These are phyloP conservation scores for Lentinula sp. DNA, from an alignment of 768 basidiomycete species.

Conservation along the genomic window DNA sequence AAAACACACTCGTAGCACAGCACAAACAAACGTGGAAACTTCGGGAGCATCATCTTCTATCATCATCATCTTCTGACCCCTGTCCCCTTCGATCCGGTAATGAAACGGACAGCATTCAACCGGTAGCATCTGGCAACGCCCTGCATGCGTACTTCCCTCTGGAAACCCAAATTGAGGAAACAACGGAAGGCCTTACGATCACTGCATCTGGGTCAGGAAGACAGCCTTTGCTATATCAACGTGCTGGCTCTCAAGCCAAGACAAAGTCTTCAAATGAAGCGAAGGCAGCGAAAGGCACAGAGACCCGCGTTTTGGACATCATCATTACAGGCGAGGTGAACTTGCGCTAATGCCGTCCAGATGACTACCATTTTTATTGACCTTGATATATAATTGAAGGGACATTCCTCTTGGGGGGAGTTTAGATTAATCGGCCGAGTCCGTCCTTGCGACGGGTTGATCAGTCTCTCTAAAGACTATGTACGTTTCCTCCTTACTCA, in stretches of 20 bases:
- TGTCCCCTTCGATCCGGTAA: not conserved
- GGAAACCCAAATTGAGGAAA: constrained; percentile 44
- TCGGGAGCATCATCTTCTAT: constrained; percentile 61
- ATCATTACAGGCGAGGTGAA: constrained; percentile 71
- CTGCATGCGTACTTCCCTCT: constrained; percentile 56
- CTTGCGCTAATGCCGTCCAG: not conserved
- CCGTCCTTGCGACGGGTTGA: constrained; percentile 75
- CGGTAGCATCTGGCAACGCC: constrained; percentile 51
- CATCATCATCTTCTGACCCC: not conserved
- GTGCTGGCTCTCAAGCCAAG: constrained; percentile 18
- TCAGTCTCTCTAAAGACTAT: constrained; percentile 83
- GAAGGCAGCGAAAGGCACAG: constrained; percentile 6
- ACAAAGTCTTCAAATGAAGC: not conserved
- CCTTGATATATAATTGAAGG: constrained; percentile 31
- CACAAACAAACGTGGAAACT: constrained; percentile 91
- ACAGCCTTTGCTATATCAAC: constrained; percentile 21
- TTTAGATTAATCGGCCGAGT: constrained; percentile 77
- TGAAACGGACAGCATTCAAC: not conserved
- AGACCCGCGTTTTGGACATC: constrained; percentile 43
- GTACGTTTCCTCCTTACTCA: constrained; percentile 31
- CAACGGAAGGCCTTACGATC: constrained; percentile 39
- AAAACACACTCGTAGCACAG: constrained; percentile 69
- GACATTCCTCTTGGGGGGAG: constrained; percentile 89
- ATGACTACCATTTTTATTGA: not conserved
- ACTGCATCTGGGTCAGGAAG: constrained; percentile 29